phyloP scores from a whole-genome alignment of 305 asterid species.

The Salvia sclarea region DNA sequence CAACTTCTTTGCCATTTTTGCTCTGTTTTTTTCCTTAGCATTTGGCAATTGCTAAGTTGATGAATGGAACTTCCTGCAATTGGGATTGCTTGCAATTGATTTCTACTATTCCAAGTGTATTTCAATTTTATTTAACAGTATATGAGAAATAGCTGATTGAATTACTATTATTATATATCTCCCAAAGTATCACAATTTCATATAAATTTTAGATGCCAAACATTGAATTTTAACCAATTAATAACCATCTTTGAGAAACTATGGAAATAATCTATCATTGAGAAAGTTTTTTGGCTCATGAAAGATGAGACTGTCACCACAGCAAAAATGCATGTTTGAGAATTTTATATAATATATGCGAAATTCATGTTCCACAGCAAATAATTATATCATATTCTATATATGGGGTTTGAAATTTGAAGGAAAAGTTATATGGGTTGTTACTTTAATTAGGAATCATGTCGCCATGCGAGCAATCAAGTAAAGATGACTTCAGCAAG shows the following conservation, averaged over 20 bases:
- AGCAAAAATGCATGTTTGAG: too few species aligned
- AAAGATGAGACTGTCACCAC: too few species aligned
- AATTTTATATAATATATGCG: neutral
- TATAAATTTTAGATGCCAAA: too few species aligned
- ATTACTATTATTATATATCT: too few species aligned
- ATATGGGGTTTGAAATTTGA: neutral
- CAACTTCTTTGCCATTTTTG: conserved; percentile 17
- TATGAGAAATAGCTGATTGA: too few species aligned
- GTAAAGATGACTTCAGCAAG: neutral
- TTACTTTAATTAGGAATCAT: neutral
- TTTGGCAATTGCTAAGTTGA: conserved; percentile 26
- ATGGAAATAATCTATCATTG: too few species aligned
- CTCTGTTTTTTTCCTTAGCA: conserved; percentile 14
- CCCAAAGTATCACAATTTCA: too few species aligned
- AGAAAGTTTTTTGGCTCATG: too few species aligned
- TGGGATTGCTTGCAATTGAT: neutral
- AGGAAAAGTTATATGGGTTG: neutral
- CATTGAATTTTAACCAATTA: too few species aligned
- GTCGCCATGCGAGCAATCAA: neutral
- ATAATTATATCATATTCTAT: too few species aligned
- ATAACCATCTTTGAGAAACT: too few species aligned
- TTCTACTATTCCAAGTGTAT: neutral
- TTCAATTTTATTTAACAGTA: neutral
- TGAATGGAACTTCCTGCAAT: conserved; percentile 18
- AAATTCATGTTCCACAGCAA: too few species aligned